phyloP scores from a whole-genome alignment of 352 stramenopile genomes.

The Pythium angustatum region DNA sequence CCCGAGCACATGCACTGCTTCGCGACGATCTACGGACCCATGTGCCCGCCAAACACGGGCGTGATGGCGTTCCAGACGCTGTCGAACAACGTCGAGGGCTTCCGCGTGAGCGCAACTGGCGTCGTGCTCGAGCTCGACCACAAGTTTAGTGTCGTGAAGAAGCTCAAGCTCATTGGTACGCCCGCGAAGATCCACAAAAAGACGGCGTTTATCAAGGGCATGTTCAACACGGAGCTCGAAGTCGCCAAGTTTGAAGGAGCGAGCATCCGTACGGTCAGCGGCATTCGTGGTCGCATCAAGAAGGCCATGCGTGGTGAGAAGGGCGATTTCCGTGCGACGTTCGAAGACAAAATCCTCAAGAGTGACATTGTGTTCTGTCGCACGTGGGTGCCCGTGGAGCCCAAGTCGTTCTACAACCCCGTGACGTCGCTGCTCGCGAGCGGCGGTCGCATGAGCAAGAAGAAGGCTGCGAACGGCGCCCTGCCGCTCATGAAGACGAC shows the following conservation, averaged over 20 bases:
- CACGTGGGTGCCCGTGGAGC: constrained; percentile 98
- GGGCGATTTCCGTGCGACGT: constrained; percentile 98
- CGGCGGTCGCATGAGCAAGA: constrained; percentile 41
- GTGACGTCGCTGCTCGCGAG: constrained; percentile 86
- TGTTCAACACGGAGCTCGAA: constrained; percentile 96
- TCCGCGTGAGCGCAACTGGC: constrained; percentile 97
- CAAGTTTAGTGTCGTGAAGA: constrained; percentile 99
- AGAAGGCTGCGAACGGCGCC: constrained; percentile 32
- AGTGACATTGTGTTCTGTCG: constrained; percentile 99
- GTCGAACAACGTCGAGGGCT: constrained; percentile 90
- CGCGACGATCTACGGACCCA: constrained; percentile 96
- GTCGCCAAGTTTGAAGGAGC: constrained; percentile 98
- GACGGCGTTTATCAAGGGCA: constrained; percentile 98
- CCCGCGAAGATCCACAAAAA: constrained; percentile 99
- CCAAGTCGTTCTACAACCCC: constrained; percentile 99
- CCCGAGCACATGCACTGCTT: constrained; percentile 99
- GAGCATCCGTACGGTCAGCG: constrained; percentile 97
- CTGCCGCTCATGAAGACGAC: constrained; percentile 94
- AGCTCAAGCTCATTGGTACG: constrained; percentile 99
- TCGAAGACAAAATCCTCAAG: constrained; percentile 99
- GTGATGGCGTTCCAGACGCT: constrained; percentile 97
- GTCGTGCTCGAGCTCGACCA: constrained; percentile 97
- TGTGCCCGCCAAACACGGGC: constrained; percentile 96
- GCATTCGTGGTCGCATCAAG: constrained; percentile 98
- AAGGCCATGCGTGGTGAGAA: constrained; percentile 92